Evolutionary conservation across 2,329 filamentous ascomycete genomes (phyloP).

Genomic region (Fusarium acutatum): DNA sequence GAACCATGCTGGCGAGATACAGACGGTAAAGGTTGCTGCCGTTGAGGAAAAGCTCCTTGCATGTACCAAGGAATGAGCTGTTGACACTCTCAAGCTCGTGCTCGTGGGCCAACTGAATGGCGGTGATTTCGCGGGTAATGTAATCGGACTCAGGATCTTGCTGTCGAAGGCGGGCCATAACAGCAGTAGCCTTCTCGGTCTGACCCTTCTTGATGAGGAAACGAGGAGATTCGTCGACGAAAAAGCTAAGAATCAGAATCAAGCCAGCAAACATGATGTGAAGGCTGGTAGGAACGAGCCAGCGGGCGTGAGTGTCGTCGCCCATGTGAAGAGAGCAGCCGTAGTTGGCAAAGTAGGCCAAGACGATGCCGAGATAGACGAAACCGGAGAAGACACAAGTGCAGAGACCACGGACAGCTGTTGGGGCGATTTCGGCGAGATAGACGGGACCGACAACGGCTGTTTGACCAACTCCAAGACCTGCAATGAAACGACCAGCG

Average conservation of each 20-base stretch:
- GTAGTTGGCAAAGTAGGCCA: slow-evolving; percentile 30
- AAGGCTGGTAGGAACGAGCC: slow-evolving; percentile 26
- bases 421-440: slow-evolving; percentile 28
- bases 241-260: slow-evolving; percentile 21
- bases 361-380: slow-evolving; percentile 18
- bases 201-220: slow-evolving; percentile 23
- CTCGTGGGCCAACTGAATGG: slow-evolving; percentile 1
- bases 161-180: slow-evolving; percentile 2
- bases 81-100: slow-evolving; percentile 18
- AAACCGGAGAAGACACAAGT: slow-evolving; percentile 26
- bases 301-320: slow-evolving; percentile 7
- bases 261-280: slow-evolving; percentile 25
- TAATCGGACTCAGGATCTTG: slow-evolving; percentile 5
- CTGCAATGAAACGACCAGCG: slow-evolving; percentile 23
- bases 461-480: slow-evolving; percentile 25
- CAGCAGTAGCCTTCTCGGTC: slow-evolving; percentile 1
- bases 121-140: slow-evolving; percentile 11
- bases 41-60: slow-evolving; percentile 24
- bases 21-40: slow-evolving; percentile 27
- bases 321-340: slow-evolving; percentile 21
- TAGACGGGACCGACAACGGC: slow-evolving; percentile 29
- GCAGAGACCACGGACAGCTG: slow-evolving; percentile 26
- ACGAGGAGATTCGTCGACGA: slow-evolving; percentile 21
- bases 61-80: slow-evolving; percentile 5
- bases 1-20: slow-evolving; percentile 30